These are phyloP conservation scores for Mortierella sp. DNA, from an alignment of 371 early-diverging fungal genomes.

Conservation along the genomic window DNA sequence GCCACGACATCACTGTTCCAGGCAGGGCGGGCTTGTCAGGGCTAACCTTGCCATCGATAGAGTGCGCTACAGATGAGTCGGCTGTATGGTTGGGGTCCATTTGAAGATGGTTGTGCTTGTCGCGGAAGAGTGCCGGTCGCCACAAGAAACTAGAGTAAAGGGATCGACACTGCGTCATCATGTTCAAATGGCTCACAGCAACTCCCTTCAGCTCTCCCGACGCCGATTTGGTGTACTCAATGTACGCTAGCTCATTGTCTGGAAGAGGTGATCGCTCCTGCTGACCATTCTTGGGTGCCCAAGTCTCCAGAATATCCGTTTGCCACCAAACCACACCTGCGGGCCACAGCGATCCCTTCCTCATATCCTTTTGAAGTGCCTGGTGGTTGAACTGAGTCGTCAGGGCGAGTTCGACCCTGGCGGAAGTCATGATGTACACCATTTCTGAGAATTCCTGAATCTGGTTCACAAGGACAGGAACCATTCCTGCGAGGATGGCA, in stretches of 20 bases:
- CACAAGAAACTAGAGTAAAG: slow-evolving; percentile 43
- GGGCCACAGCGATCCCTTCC: slow-evolving; percentile 69
- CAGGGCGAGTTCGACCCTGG: slow-evolving; percentile 77
- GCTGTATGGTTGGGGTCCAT: slow-evolving; percentile 31
- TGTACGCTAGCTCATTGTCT: slow-evolving; percentile 74
- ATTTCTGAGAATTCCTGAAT: slow-evolving; percentile 88
- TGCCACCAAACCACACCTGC: slow-evolving; percentile 81
- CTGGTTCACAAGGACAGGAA: slow-evolving; percentile 87
- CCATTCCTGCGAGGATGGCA: slow-evolving; percentile 83
- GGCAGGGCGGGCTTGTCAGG: slow-evolving; percentile 47
- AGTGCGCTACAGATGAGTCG: slow-evolving; percentile 15
- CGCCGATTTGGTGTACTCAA: slow-evolving; percentile 87
- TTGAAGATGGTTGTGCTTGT: slow-evolving; percentile 36
- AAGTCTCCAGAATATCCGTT: slow-evolving; percentile 77
- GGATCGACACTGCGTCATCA: slow-evolving; percentile 77
- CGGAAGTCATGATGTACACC: slow-evolving; percentile 78
- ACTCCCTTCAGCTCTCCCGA: slow-evolving; percentile 90
- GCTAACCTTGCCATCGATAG: slow-evolving; percentile 26
- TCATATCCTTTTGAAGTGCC: slow-evolving; percentile 77
- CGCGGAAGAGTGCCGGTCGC: slow-evolving; percentile 42
- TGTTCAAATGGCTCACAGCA: slow-evolving; percentile 80
- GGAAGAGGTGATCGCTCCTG: slow-evolving; percentile 55
- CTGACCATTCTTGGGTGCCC: slow-evolving; percentile 67
- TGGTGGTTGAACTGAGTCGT: slow-evolving; percentile 85
- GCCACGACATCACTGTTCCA: slow-evolving; percentile 64